Percentiles rank a stretch among this genome's conserved stretches.
Evolutionary conservation across 1,139 yeast genomes (phyloP).

Genomic region (Nakaseomyces delphensis): DNA sequence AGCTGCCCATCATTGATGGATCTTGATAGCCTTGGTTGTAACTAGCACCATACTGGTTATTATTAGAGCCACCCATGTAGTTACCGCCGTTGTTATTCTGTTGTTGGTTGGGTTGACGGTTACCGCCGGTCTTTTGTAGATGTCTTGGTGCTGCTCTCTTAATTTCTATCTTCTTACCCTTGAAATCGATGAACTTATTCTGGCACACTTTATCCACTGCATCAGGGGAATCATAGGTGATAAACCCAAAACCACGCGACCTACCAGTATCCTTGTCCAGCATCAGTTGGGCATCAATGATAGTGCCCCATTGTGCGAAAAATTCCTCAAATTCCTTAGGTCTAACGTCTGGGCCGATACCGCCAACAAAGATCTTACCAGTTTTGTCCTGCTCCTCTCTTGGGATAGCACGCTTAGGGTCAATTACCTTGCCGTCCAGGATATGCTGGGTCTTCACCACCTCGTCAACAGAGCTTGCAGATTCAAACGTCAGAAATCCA

Average conservation of each 20-base stretch:
- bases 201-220: conserved; percentile 91
- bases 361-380: conserved; percentile 96
- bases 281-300: conserved; percentile 96
- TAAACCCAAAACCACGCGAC: conserved; percentile 96
- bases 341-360: conserved; percentile 91
- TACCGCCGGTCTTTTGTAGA: conserved; percentile 37
- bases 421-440: conserved; percentile 92
- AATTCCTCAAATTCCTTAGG: conserved; percentile 85
- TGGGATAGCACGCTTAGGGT: conserved; percentile 96
- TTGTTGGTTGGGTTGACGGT: conserved; percentile 19
- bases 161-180: conserved; percentile 90
- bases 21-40: conserved; percentile 27
- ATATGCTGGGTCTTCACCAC: conserved; percentile 85
- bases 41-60: conserved; percentile 8
- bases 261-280: conserved; percentile 96
- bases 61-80: conserved; percentile 9
- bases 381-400: conserved; percentile 97
- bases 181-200: conserved; percentile 71
- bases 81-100: conserved; percentile 17
- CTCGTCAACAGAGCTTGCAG: conserved; percentile 73
- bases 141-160: conserved; percentile 96
- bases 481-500: conserved; percentile 86
- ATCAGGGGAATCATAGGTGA: conserved; percentile 89
- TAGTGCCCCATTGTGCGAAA: conserved; percentile 84
- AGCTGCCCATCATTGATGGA: conserved; percentile 38